These are phyloP conservation scores for Xylaria sp. DNA, from an alignment of 2,329 filamentous ascomycete genomes.

Conservation along the genomic window DNA sequence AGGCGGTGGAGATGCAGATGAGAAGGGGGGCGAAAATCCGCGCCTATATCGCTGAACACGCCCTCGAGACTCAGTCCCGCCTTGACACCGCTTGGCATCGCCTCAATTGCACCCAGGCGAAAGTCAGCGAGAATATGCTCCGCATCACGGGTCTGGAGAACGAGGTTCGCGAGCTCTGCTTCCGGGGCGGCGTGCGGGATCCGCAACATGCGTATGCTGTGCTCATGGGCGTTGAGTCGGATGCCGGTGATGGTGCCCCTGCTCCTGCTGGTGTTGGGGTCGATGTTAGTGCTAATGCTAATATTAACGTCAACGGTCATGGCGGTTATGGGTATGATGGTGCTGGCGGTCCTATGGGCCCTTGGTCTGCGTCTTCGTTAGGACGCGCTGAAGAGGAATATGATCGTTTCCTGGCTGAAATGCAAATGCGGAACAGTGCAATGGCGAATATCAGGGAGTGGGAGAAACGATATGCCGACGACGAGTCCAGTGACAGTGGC, in stretches of 20 bases:
- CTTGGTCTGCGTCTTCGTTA: slow-evolving; percentile 28
- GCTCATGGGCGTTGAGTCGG: slow-evolving; percentile 25
- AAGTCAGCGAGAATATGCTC: slow-evolving; percentile 7
- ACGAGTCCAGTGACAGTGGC: slow-evolving; percentile 19
- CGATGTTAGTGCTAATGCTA: background rate
- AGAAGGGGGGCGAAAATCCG: slow-evolving; percentile 12
- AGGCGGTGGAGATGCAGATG: background rate
- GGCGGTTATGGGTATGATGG: background rate
- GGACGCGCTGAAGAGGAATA: slow-evolving; percentile 28
- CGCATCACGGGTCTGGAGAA: slow-evolving; percentile 16
- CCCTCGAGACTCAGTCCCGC: slow-evolving; percentile 26
- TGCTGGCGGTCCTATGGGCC: slow-evolving; percentile 8
- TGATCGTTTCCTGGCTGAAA: slow-evolving; percentile 21
- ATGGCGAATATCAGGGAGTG: background rate
- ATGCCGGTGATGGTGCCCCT: background rate
- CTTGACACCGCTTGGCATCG: slow-evolving; percentile 28
- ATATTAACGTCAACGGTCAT: background rate
- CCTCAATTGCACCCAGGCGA: slow-evolving; percentile 3
- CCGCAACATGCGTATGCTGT: slow-evolving; percentile 26
- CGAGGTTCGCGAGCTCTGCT: slow-evolving; percentile 23
- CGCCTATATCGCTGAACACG: slow-evolving; percentile 26
- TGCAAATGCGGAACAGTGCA: background rate
- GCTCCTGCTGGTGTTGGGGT: background rate
- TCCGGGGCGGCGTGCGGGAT: slow-evolving; percentile 19
- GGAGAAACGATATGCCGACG: background rate